Base-by-base conservation (phyloP, 257 asterid genomes). In the Solanum pinnatisectum region DNA sequence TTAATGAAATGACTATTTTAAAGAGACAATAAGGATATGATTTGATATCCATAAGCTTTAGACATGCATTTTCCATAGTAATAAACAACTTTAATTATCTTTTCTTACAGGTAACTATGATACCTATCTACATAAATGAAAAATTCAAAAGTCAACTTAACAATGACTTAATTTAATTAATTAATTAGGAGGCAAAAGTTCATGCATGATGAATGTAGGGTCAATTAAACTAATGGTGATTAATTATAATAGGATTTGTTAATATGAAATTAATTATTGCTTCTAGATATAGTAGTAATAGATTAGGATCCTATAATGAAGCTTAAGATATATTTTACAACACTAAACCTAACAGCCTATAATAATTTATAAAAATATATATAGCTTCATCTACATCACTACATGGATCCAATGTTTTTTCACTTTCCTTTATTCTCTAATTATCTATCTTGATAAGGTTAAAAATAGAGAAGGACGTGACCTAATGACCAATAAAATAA, bases 151-250 rank as follows among this genome's bases (percentile, higher is more conserved):
- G 70, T 82, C 85, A 82, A 82, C 85, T 49, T 82, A 82, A 79
- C 15, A 18, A 82, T 82, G 42, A 82, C 30, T 49, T 49, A 42
- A 77, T 40, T 23, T 77, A 77, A 77, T 9, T 30, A 46, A 56
- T 56, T 20, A 56, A 56, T 56, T 56, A 44, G 39, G 84, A 79
- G 84, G 88, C 88, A 88, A 71, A 83, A 70, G 84, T 90, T 87
- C 89, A 90, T 90, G 93, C 87, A 92, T 87, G 72, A 84, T 77
- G 60, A 52, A 59, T 5, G 89, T 90, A 90, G 95, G 93, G 67
- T 90, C 90, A 37, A 44, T 79, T 79, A 74, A n/a, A 32, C 25
- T 88, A 76, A 81, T 84, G 87, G 83, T 81, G 86, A 44, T 70
- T 77, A 52, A 42, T 60, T 72, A 56, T 52, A 67, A 56, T 52